A percentile compares a stretch with the other conserved stretches of the same genome.
Evolutionary conservation across 2,329 filamentous ascomycete genomes (phyloP).

Genomic region (Rhinocladiella mackenziei): DNA sequence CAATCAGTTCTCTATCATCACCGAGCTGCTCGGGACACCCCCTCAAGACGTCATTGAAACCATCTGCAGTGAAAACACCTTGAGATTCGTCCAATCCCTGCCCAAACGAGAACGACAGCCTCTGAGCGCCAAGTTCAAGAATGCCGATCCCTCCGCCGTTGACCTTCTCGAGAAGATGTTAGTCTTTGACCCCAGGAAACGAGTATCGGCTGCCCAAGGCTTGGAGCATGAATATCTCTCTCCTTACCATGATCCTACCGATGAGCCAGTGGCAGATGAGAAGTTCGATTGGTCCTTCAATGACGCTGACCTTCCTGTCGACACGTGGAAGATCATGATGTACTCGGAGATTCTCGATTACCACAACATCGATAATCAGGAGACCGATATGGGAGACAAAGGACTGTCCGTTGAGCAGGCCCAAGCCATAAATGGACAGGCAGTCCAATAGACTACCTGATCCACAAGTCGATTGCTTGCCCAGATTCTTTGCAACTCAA

Average conservation of each 20-base stretch:
- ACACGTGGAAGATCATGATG: conserved; percentile 99
- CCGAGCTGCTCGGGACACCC: conserved; percentile 89
- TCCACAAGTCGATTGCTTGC: too few species aligned
- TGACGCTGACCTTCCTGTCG: conserved; percentile 91
- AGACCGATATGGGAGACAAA: conserved; percentile 27
- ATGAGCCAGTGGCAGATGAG: conserved; percentile 91
- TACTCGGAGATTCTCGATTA: conserved; percentile 99
- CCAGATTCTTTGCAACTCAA: too few species aligned
- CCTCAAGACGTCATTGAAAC: conserved; percentile 98
- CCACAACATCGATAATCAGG: conserved; percentile 73
- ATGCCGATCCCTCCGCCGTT: conserved; percentile 86
- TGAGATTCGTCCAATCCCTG: conserved; percentile 95
- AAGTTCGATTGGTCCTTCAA: conserved; percentile 99
- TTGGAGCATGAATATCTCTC: conserved; percentile 89
- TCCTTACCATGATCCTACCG: conserved; percentile 94
- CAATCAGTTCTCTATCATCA: conserved; percentile 99
- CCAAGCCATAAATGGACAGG: conserved; percentile 27
- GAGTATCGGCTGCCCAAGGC: conserved; percentile 80
- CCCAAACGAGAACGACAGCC: conserved; percentile 91
- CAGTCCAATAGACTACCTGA: conserved; percentile 14
- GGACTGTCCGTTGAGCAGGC: conserved; percentile 28
- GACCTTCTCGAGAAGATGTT: conserved; percentile 95
- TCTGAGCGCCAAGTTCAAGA: conserved; percentile 85
- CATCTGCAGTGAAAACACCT: conserved; percentile 96
- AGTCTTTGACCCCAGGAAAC: conserved; percentile 96